Evolutionary conservation across 2,329 filamentous ascomycete genomes (phyloP).

Genomic region (Stagonosporopsis chrysanthemi): DNA sequence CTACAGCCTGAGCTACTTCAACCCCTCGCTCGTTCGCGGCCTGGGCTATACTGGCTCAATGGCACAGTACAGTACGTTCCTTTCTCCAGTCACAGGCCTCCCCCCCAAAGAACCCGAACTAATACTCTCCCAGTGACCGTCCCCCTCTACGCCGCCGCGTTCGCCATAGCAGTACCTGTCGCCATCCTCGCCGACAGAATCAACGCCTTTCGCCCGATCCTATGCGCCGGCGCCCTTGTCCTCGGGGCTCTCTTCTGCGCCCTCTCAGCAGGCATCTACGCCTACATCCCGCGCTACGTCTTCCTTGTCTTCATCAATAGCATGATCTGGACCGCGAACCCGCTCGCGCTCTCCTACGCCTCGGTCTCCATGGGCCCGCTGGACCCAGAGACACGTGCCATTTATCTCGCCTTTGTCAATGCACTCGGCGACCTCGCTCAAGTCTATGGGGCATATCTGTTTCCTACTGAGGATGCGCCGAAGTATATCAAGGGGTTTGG

Average conservation of each 20-base stretch:
- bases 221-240: constrained; percentile 23
- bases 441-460: constrained; percentile 33
- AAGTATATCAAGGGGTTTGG: constrained; percentile 35
- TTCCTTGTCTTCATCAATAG: constrained; percentile 37
- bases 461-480: constrained; percentile 29
- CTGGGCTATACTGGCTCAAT: constrained; percentile 31
- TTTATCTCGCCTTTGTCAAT: constrained; percentile 34
- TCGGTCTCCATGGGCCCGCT: constrained; percentile 30
- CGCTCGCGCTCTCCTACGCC: constrained; percentile 32
- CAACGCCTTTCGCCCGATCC: constrained; percentile 25
- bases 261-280: constrained; percentile 33
- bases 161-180: constrained; percentile 31
- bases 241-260: constrained; percentile 33
- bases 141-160: constrained; percentile 32
- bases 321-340: constrained; percentile 37
- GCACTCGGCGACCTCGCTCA: constrained; percentile 35
- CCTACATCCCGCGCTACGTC: constrained; percentile 35
- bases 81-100: too few species aligned
- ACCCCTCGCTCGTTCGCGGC: constrained; percentile 30
- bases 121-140: constrained; percentile 24
- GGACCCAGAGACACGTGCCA: constrained; percentile 32
- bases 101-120: neutral
- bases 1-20: constrained; percentile 36
- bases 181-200: constrained; percentile 32
- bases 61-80: constrained; percentile 25